Conservation (phyloP, 345 rosid species). For the Pistacia integerrima region DNA sequence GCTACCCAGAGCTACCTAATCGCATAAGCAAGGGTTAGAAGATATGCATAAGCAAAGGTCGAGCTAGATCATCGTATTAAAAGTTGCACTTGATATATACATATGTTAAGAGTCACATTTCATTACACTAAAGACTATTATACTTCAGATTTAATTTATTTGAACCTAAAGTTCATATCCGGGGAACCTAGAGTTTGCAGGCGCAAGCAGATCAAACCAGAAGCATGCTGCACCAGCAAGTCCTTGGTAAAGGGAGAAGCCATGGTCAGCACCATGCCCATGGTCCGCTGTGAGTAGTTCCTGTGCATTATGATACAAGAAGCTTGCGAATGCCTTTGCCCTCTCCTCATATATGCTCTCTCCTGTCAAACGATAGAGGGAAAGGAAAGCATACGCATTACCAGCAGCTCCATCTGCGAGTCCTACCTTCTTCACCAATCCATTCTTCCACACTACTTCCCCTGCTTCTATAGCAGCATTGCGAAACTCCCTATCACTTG, state of each 20-base stretch:
- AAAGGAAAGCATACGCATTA: slow-evolving; percentile 81
- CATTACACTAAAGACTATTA: no score
- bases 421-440: slow-evolving; percentile 75
- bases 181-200: slow-evolving; percentile 65
- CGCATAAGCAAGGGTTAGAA: no score
- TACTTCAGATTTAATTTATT: no score
- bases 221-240: slow-evolving; percentile 73
- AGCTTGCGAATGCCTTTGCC: slow-evolving; percentile 77
- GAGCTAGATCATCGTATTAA: neutral
- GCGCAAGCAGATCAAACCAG: slow-evolving; percentile 65
- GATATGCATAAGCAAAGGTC: no score
- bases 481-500: slow-evolving; percentile 69
- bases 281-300: slow-evolving; percentile 23
- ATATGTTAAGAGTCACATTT: no score
- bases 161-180: slow-evolving; percentile 58
- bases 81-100: neutral
- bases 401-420: slow-evolving; percentile 83
- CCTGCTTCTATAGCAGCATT: slow-evolving; percentile 93
- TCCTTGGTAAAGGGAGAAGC: slow-evolving; percentile 74
- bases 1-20: no score
- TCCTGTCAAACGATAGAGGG: slow-evolving; percentile 74
- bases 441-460: slow-evolving; percentile 93
- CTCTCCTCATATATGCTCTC: slow-evolving; percentile 72
- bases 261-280: slow-evolving; percentile 29
- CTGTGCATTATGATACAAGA: slow-evolving; percentile 51